A percentile compares a stretch with the other conserved stretches of the same genome.
Conservation (phyloP, 2,329 filamentous ascomycete genomes). For the Fusarium dimerum region DNA sequence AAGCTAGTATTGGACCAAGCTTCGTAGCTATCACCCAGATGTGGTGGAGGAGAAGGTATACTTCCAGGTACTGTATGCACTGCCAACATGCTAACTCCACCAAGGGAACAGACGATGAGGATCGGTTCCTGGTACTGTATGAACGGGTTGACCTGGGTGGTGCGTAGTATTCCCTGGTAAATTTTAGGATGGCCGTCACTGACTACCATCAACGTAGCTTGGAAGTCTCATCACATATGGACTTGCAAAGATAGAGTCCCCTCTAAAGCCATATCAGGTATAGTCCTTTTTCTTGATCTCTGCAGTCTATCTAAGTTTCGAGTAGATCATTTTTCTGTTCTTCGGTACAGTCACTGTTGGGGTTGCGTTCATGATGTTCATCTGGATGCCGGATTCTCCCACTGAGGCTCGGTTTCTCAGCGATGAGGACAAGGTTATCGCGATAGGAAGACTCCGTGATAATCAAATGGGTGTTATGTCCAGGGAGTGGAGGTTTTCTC, state of each 20-base stretch:
- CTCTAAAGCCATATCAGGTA: constrained; percentile 50
- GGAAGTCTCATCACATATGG: constrained; percentile 60
- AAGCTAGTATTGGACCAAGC: constrained; percentile 48
- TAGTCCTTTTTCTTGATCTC: accelerated
- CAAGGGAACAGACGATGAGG: constrained; percentile 55
- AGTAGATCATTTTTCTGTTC: constrained; percentile 52
- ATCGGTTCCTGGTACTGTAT: constrained; percentile 62
- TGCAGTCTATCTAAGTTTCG: not conserved
- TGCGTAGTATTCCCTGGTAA: constrained; percentile 18
- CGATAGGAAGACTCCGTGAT: constrained; percentile 53
- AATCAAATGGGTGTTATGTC: constrained; percentile 58
- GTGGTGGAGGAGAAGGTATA: constrained; percentile 57
- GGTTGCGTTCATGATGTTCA: constrained; percentile 46
- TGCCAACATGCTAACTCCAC: constrained; percentile 5
- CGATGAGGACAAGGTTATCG: constrained; percentile 52
- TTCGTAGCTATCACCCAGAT: constrained; percentile 61
- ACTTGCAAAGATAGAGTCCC: constrained; percentile 56
- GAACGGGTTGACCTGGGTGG: constrained; percentile 60
- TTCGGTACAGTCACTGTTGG: constrained; percentile 53
- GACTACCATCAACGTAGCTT: constrained; percentile 31
- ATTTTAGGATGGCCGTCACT: not conserved
- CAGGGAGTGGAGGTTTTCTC: constrained; percentile 52
- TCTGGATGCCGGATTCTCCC: constrained; percentile 51
- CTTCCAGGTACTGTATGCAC: not conserved
- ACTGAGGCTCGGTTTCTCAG: constrained; percentile 52